Evolutionary conservation across 2,329 filamentous ascomycete species (phyloP), one percentile per base, ranked within the genome.

Genomic region (Albifimbria verrucaria): DNA sequence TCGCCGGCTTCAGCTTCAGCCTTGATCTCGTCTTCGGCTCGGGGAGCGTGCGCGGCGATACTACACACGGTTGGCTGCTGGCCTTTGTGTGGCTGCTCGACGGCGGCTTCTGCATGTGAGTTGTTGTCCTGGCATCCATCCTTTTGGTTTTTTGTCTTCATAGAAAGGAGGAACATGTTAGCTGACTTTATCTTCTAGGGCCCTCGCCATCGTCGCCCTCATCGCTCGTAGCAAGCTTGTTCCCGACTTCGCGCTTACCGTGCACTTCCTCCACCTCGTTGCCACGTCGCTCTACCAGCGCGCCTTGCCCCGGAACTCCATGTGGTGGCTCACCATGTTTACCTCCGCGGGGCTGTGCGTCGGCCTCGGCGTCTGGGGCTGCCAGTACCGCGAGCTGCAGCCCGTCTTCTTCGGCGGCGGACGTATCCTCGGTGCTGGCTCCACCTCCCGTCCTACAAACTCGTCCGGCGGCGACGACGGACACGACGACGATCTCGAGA

Each of bases 141-240:
- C 55, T 50, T 50, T 24, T 45, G 47, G 24, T 52, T 39, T 39
- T 41, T 48, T 21, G 24, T 22, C 17, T 49, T 22, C 21, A 41
- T 42, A 15, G n/a, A 32, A 36, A 48, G 52, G 18, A 36, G 41
- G 20, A 26, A 9, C 20, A 18, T 47, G 17, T 39, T 50, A 53
- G n/a, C 57, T 59, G 42, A 63, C 51, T 28, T 20, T 25, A 23
- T 21, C 21, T 48, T 20, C 7, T 41, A 97, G 93, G 67, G 85
- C 90, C 42, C 84, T 95, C 54, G 89, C 91, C 42, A 87, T 97
- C 53, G 84, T 96, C 49, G 74, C 93, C 51, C 77, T 97, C 53
- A 85, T 99, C 60, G 86, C 88, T 20, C 90, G 94, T 57, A 94
- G 89, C 47, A 97, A 97, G 71, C 88, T 97, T 55, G 89, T 97